Evolutionary conservation across 371 early-diverging fungal genomes (phyloP), one percentile per base, ranked within the genome.

Genomic region (Lichtheimia hyalospora): DNA sequence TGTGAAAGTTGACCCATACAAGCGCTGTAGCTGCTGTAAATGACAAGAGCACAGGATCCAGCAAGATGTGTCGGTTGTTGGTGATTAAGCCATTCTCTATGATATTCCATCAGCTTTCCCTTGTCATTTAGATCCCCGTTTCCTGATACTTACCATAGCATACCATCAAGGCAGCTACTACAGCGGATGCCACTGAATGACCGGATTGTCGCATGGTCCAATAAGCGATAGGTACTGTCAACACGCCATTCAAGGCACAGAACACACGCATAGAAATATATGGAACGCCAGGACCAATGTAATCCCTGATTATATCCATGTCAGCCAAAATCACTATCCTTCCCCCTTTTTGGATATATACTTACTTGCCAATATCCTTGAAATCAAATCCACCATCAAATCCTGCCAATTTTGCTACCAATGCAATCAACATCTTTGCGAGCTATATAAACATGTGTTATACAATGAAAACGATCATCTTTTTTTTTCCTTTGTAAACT

Each of bases 361-460:
- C 84, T 84, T 82, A 81, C 86, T 84, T 74, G 61, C 95, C 96
- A 77, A 96, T 96, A 58, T 90, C 86, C 57, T 91, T 92, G 68
- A 97, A 97, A 60, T 92, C 86, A 75, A 94, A 97, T 16, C 75
- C 77, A 10, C 95, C 95, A 69, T 96, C 85, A 70, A 95, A 93
- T 1, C 96, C 96, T 39, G 85, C 83, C 27, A 93, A 49, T 62
- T 82, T 83, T 21, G 92, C 96, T 5, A 83, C 84, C 18, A 85
- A 74, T 3, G 99, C 96, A 60, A 97, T 89, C 63, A 99, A 67
- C 85, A 99, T 82, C 74, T 98, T 98, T 25, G 98, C 99, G 40
- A 99, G 60, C 79, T 78, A 57, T 51, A 39, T 24, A 39, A 23
- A 16, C 15, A 50, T 25, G 23, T 15, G 49, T 25, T 20, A 23